A percentile compares a stretch with the other conserved stretches of the same genome.
Conservation (phyloP, 768 basidiomycete species). For the Hemileccinum impolitum region DNA sequence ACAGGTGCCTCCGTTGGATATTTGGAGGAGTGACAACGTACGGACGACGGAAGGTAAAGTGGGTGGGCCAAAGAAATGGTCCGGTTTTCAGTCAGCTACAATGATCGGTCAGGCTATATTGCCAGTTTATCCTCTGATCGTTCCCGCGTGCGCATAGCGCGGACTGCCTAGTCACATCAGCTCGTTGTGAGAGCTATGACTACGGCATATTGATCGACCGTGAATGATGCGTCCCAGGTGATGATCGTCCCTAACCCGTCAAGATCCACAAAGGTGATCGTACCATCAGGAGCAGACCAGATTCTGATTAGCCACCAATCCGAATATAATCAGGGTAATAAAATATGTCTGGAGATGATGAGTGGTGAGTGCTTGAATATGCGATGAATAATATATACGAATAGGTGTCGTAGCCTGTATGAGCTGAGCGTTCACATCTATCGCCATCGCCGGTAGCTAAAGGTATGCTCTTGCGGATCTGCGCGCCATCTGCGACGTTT, state of each 20-base stretch:
- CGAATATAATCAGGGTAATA: slow-evolving; percentile 25
- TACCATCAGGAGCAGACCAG: neutral
- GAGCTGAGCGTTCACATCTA: neutral
- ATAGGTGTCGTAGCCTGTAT: slow-evolving; percentile 6
- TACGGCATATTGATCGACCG: neutral
- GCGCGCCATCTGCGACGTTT: slow-evolving; percentile 45
- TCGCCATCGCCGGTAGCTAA: slow-evolving; percentile 18
- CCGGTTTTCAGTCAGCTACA: no score
- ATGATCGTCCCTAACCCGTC: neutral
- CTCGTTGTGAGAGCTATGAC: no score
- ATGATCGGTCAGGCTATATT: no score
- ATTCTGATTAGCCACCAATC: neutral
- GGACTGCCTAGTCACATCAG: no score
- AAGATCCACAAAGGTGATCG: neutral
- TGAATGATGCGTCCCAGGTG: neutral
- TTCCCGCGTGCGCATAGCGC: no score
- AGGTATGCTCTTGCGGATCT: slow-evolving; percentile 50
- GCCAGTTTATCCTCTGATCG: no score
- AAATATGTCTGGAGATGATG: slow-evolving; percentile 27
- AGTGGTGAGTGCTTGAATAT: slow-evolving; percentile 29
- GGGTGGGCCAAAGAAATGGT: no score
- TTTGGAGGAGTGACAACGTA: no score
- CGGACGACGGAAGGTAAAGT: no score
- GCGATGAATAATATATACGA: slow-evolving; percentile 16
- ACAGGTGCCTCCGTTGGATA: no score